These are phyloP conservation scores for Alternaria gansuensis DNA, from an alignment of 2,329 filamentous ascomycete genomes.

Conservation along the genomic window DNA sequence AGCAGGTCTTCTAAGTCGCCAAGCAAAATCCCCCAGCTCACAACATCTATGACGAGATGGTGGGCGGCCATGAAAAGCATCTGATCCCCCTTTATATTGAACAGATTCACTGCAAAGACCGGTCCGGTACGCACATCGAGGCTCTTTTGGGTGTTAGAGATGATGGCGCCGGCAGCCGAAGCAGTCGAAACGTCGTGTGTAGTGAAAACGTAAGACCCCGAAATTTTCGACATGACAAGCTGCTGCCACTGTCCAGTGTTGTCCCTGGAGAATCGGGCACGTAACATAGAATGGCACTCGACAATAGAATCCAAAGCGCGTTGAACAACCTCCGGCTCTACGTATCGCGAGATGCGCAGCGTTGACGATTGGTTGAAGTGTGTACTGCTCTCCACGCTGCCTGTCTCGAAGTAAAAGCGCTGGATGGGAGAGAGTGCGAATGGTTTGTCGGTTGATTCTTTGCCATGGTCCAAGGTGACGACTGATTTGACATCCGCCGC, in stretches of 20 bases:
- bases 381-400: conserved; percentile 41
- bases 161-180: conserved; percentile 24
- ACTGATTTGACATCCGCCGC: conserved; percentile 31
- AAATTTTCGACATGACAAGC: conserved; percentile 20
- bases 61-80: conserved; percentile 45
- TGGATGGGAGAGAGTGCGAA: conserved; percentile 60
- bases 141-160: conserved; percentile 37
- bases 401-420: conserved; percentile 54
- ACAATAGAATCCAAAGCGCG: conserved; percentile 37
- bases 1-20: conserved; percentile 46
- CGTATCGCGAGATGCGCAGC: conserved; percentile 45
- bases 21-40: conserved; percentile 47
- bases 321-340: conserved; percentile 38
- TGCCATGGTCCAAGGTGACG: conserved; percentile 14
- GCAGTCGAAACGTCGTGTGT: conserved; percentile 21
- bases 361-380: conserved; percentile 60
- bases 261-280: conserved; percentile 39
- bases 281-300: conserved; percentile 47
- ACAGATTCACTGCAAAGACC: conserved; percentile 41
- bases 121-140: conserved; percentile 44
- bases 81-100: conserved; percentile 33
- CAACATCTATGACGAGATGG: conserved; percentile 48
- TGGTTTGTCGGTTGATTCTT: conserved; percentile 38
- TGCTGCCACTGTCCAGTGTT: conserved; percentile 36
- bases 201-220: conserved; percentile 34